Conservation (phyloP, 305 asterid species). For the Fraxinus dipetala region DNA sequence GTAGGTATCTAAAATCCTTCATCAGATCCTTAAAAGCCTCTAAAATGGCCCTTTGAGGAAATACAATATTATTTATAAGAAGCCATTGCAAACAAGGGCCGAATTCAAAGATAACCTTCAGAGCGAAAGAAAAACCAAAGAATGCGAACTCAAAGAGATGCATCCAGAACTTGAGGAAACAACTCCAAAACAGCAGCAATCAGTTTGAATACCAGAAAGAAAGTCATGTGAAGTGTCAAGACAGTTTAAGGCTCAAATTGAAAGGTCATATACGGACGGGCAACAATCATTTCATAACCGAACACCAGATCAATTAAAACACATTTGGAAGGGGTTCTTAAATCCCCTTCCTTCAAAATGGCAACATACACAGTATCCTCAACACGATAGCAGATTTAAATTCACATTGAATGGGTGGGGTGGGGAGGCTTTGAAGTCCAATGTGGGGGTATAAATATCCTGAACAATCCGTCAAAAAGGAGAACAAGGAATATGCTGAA, state of each 20-base stretch:
- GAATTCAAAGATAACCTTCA: not conserved
- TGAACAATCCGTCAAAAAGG: not conserved
- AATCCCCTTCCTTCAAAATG: not conserved
- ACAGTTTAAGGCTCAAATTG: not conserved
- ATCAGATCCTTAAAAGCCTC: not conserved
- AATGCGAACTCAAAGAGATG: not conserved
- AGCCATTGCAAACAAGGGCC: not conserved
- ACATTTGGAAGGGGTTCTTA: not conserved
- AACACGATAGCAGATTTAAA: not conserved
- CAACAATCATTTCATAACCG: not conserved
- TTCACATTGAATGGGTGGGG: not conserved
- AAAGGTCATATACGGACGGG: not conserved
- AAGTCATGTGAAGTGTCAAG: not conserved
- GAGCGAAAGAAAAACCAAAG: not conserved
- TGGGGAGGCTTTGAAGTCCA: not conserved
- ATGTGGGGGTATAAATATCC: not conserved
- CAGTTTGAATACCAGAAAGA: not conserved
- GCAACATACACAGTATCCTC: not conserved
- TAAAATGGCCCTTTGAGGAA: not conserved
- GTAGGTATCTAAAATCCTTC: not conserved
- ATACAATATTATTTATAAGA: not conserved
- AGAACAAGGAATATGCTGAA: not conserved
- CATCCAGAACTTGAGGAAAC: not conserved
- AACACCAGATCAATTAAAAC: not conserved
- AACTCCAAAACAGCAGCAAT: not conserved